phyloP scores from a whole-genome alignment of 1,284 basidiomycete species.

The Tilletia indica region DNA sequence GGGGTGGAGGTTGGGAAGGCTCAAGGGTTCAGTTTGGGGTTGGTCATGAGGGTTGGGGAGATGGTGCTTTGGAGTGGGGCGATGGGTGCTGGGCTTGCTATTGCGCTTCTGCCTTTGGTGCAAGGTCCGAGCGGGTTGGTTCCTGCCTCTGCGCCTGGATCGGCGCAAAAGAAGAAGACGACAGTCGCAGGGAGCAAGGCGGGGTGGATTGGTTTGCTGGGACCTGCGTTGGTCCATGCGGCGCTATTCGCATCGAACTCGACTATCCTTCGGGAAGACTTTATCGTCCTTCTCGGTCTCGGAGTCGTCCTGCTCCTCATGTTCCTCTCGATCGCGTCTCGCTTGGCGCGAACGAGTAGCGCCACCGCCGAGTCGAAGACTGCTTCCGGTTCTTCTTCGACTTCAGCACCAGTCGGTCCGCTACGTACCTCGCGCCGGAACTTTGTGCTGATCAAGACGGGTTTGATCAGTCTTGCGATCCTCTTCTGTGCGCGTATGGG shows the following conservation, averaged over 20 bases:
- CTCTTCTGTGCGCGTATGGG: conserved; percentile 1
- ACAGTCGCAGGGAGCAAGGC: conserved; percentile 28
- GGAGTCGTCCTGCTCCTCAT: neutral
- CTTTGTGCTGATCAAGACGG: conserved; percentile 14
- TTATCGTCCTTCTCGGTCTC: conserved; percentile 17
- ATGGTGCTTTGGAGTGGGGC: no score
- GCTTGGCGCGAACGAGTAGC: neutral
- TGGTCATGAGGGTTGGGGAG: no score
- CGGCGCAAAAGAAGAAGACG: conserved; percentile 30
- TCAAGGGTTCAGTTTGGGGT: no score
- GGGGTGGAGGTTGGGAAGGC: neutral
- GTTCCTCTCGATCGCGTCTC: conserved; percentile 1
- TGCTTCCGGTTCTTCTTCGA: no score
- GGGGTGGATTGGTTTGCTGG: conserved; percentile 27
- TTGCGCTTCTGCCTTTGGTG: no score
- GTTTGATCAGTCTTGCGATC: neutral
- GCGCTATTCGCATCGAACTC: conserved; percentile 19
- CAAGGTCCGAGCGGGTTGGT: no score
- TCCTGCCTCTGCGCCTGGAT: no score
- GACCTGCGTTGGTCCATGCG: conserved; percentile 37
- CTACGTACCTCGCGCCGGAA: neutral
- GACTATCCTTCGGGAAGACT: conserved; percentile 22
- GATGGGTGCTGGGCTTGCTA: no score
- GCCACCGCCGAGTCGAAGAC: neutral
- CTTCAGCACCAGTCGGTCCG: neutral